Conservation (phyloP, 1,284 basidiomycete species). For the Bondarzewia mesenterica region DNA sequence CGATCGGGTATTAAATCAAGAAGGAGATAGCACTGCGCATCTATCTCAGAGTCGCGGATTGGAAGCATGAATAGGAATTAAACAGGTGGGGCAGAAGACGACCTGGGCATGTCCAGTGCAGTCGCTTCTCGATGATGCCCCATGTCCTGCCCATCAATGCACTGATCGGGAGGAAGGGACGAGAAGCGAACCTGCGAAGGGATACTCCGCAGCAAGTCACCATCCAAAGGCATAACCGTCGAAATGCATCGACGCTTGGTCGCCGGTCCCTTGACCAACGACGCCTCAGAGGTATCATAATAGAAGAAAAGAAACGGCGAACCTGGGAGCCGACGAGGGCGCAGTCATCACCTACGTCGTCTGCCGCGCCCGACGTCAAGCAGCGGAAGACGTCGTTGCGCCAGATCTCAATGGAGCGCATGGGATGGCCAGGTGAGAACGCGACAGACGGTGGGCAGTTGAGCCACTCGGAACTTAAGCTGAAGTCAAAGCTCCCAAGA, state of each 20-base stretch:
- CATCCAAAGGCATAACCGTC: background rate
- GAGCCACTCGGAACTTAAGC: conserved; percentile 17
- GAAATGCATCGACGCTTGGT: conserved; percentile 15
- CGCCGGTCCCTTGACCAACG: conserved; percentile 13
- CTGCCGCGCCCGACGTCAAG: conserved; percentile 2
- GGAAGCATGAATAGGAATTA: too few species aligned
- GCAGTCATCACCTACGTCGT: conserved; percentile 2
- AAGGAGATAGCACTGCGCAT: too few species aligned
- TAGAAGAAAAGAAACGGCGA: conserved; percentile 1
- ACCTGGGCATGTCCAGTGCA: background rate
- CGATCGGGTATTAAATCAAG: too few species aligned
- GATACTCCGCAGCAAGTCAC: background rate
- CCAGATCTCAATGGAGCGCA: conserved; percentile 14
- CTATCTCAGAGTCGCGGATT: too few species aligned
- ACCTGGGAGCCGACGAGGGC: conserved; percentile 9
- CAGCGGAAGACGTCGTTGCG: conserved; percentile 12
- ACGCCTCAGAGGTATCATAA: conserved; percentile 9
- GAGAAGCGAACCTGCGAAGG: background rate
- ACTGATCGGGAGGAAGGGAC: background rate
- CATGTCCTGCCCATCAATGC: background rate
- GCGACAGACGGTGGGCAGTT: conserved; percentile 21
- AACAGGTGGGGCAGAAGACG: background rate
- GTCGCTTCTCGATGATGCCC: background rate
- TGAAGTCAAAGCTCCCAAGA: conserved; percentile 39
- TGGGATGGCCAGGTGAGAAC: conserved; percentile 18